Evolutionary conservation across 441 rosid genomes (phyloP).

Genomic region (Pelargonium cotyledonis): DNA sequence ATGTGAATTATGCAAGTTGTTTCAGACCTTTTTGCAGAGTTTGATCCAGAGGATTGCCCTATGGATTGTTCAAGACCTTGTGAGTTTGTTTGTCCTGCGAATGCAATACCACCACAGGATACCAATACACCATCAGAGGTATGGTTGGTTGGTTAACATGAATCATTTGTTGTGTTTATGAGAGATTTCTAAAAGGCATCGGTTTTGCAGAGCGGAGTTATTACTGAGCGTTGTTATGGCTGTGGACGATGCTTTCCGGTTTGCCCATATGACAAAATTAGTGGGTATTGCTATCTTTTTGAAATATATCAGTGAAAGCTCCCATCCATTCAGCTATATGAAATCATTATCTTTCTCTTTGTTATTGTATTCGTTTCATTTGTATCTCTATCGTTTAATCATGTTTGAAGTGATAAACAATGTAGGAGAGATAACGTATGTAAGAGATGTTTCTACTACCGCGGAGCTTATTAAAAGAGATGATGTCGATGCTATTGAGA

Average conservation of each 20-base stretch:
- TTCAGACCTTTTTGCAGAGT: slow-evolving; percentile 29
- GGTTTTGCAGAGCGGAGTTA: slow-evolving; percentile 40
- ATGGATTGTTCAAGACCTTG: slow-evolving; percentile 53
- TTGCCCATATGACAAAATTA: slow-evolving; percentile 57
- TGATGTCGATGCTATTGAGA: slow-evolving; percentile 55
- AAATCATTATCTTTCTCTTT: neutral
- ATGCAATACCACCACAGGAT: slow-evolving; percentile 37
- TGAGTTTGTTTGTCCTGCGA: slow-evolving; percentile 55
- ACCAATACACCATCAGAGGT: slow-evolving; percentile 23
- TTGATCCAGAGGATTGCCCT: slow-evolving; percentile 59
- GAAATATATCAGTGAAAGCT: neutral
- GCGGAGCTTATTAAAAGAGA: slow-evolving; percentile 37
- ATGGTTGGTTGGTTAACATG: neutral
- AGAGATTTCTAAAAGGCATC: neutral
- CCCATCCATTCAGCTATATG: neutral
- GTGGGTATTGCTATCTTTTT: slow-evolving; percentile 23
- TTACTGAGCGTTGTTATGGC: slow-evolving; percentile 55
- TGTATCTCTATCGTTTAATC: neutral
- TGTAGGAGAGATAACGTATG: slow-evolving; percentile 38
- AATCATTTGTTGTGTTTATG: slow-evolving; percentile 2
- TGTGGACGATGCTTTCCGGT: slow-evolving; percentile 63
- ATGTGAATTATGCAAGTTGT: too few species aligned
- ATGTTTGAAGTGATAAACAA: slow-evolving; percentile 9
- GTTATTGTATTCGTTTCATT: neutral
- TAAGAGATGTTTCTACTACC: slow-evolving; percentile 44